Evolutionary conservation across 2,329 filamentous ascomycete genomes (phyloP).

Genomic region (Xylariaceae sp.): DNA sequence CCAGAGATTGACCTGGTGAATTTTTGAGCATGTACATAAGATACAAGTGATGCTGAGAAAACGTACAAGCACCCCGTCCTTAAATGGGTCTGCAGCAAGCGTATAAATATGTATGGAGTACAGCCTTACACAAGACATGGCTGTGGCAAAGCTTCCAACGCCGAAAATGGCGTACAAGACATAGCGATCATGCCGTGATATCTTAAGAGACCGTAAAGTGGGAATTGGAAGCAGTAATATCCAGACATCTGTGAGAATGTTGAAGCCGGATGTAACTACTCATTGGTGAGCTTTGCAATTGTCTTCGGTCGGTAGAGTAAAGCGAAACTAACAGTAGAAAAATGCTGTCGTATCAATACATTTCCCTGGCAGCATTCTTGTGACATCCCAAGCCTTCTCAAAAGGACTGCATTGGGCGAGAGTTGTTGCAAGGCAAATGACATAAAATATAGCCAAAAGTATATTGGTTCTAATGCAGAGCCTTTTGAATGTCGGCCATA

Average conservation of each 20-base stretch:
- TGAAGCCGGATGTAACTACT: constrained; percentile 49
- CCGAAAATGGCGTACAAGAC: constrained; percentile 55
- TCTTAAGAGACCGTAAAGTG: constrained; percentile 52
- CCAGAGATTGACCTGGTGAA: constrained; percentile 47
- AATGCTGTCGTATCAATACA: constrained; percentile 51
- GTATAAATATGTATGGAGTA: constrained; percentile 49
- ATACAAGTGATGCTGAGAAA: not conserved
- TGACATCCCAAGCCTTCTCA: constrained; percentile 49
- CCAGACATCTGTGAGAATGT: constrained; percentile 54
- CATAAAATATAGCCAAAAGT: constrained; percentile 47
- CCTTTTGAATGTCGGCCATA: constrained; percentile 37
- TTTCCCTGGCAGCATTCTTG: constrained; percentile 36
- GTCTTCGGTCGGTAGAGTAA: not conserved
- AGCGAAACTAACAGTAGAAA: constrained; percentile 46
- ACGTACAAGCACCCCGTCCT: constrained; percentile 39
- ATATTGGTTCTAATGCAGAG: constrained; percentile 45
- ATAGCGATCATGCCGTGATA: constrained; percentile 55
- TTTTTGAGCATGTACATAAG: not conserved
- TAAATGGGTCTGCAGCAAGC: constrained; percentile 44
- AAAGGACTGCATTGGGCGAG: constrained; percentile 51
- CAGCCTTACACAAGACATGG: constrained; percentile 47
- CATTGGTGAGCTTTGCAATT: not conserved
- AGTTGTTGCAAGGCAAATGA: constrained; percentile 48
- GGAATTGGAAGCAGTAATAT: constrained; percentile 52
- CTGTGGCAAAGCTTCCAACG: constrained; percentile 45